Evolutionary conservation across 371 early-diverging fungal genomes (phyloP).

Genomic region (Actinomucor elegans): DNA sequence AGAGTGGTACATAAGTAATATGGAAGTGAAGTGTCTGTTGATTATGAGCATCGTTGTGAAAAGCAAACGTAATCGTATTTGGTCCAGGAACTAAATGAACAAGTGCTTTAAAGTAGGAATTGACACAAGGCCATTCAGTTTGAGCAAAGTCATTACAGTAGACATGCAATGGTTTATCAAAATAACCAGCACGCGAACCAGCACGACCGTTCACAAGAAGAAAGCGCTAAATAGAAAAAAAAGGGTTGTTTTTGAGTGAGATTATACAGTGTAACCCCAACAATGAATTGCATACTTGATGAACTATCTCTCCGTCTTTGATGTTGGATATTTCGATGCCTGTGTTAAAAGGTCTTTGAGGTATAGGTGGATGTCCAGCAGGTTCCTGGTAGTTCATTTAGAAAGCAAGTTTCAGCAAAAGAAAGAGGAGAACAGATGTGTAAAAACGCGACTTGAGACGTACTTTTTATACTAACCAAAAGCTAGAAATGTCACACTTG

Average conservation of each 20-base stretch:
- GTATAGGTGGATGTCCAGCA: constrained; percentile 3
- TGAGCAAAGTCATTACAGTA: constrained; percentile 50
- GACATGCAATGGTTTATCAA: constrained; percentile 42
- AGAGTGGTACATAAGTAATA: constrained; percentile 53
- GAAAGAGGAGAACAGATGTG: too few species aligned
- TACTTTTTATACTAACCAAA: too few species aligned
- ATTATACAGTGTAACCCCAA: not conserved
- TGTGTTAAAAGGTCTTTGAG: not conserved
- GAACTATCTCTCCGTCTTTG: constrained; percentile 51
- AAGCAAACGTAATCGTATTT: constrained; percentile 50
- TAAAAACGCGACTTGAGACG: too few species aligned
- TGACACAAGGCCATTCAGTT: constrained; percentile 52
- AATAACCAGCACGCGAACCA: constrained; percentile 20
- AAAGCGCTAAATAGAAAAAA: constrained; percentile 38
- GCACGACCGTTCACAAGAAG: constrained; percentile 60
- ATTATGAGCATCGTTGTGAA: constrained; percentile 3
- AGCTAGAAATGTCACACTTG: too few species aligned
- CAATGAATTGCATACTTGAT: constrained; percentile 30
- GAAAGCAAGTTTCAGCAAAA: too few species aligned
- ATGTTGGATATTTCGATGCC: constrained; percentile 39
- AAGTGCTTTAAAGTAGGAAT: constrained; percentile 64
- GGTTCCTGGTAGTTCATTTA: constrained; percentile 2
- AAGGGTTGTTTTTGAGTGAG: not conserved
- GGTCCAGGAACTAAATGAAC: constrained; percentile 61
- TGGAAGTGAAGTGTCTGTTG: constrained; percentile 17